Evolutionary conservation across 306 rosid genomes (phyloP).

Genomic region (Rosa lucieae): DNA sequence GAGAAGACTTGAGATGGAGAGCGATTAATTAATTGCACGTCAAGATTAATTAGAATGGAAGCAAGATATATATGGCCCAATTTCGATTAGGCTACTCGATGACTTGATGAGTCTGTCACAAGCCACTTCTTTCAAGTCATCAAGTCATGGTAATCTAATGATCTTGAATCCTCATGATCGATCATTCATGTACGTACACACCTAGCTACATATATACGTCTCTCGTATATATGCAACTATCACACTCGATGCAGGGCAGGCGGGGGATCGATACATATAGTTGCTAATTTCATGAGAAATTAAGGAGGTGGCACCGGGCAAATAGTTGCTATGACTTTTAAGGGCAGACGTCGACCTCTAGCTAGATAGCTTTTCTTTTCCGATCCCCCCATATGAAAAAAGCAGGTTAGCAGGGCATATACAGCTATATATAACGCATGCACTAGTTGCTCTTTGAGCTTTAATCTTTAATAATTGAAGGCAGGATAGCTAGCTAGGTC

Average conservation of each 20-base stretch:
- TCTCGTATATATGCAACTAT: too few relatives aligned
- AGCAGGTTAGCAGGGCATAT: not conserved
- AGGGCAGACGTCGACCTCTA: not conserved
- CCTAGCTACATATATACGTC: too few relatives aligned
- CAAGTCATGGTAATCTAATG: too few relatives aligned
- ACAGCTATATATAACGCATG: not conserved
- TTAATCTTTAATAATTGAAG: not conserved
- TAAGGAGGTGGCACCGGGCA: too few relatives aligned
- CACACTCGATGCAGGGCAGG: too few relatives aligned
- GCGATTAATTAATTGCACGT: not conserved
- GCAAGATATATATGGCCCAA: not conserved
- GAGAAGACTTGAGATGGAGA: not conserved
- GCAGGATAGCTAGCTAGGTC: not conserved
- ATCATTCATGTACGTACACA: too few relatives aligned
- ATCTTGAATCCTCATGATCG: too few relatives aligned
- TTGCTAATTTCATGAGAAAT: too few relatives aligned
- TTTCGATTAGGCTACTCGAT: not conserved
- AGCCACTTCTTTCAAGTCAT: too few relatives aligned
- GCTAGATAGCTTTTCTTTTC: not conserved
- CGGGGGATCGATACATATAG: too few relatives aligned
- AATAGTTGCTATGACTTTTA: not conserved
- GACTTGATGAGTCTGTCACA: not conserved
- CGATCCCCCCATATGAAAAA: not conserved
- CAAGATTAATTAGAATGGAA: not conserved
- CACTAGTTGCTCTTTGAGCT: not conserved